Percentiles rank a stretch among this genome's conserved stretches.
Conservation (phyloP, 2,329 filamentous ascomycete genomes). For the Neopestalotiopsis rosae region DNA sequence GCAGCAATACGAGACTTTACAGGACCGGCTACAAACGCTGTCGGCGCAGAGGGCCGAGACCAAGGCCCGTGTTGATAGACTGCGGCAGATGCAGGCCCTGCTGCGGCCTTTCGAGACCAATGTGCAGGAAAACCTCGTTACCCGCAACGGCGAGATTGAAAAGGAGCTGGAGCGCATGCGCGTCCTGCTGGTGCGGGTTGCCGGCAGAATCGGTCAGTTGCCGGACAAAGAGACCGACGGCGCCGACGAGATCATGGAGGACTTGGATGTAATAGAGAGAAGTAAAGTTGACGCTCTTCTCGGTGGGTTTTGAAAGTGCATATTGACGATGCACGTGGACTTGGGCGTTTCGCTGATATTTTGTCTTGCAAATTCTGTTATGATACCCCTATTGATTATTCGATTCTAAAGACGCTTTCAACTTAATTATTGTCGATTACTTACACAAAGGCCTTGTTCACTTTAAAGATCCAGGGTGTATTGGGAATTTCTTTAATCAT, state of each 20-base stretch:
- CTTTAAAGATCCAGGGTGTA: neutral
- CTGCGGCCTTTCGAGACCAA: conserved; percentile 52
- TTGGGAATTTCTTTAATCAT: no score
- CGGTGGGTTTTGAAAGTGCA: conserved; percentile 34
- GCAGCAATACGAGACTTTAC: conserved; percentile 55
- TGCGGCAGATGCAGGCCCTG: conserved; percentile 54
- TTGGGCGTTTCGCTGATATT: neutral
- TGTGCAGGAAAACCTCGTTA: conserved; percentile 71
- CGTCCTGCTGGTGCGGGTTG: conserved; percentile 64
- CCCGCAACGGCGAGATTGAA: conserved; percentile 68
- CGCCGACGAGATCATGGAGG: conserved; percentile 35
- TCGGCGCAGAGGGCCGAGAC: conserved; percentile 47
- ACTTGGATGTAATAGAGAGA: conserved; percentile 45
- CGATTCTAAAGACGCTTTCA: neutral
- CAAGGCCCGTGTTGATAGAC: conserved; percentile 49
- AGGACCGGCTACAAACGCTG: conserved; percentile 55
- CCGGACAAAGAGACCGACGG: conserved; percentile 29
- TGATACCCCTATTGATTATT: conserved; percentile 4
- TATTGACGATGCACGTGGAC: neutral
- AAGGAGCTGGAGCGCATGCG: conserved; percentile 71
- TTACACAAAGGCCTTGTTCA: no score
- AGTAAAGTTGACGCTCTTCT: conserved; percentile 49
- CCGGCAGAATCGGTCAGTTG: conserved; percentile 54
- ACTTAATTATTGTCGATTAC: neutral
- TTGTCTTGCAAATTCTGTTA: neutral